Conservation (phyloP, 2,329 filamentous ascomycete genomes). For the Cladophialophora exuberans region DNA sequence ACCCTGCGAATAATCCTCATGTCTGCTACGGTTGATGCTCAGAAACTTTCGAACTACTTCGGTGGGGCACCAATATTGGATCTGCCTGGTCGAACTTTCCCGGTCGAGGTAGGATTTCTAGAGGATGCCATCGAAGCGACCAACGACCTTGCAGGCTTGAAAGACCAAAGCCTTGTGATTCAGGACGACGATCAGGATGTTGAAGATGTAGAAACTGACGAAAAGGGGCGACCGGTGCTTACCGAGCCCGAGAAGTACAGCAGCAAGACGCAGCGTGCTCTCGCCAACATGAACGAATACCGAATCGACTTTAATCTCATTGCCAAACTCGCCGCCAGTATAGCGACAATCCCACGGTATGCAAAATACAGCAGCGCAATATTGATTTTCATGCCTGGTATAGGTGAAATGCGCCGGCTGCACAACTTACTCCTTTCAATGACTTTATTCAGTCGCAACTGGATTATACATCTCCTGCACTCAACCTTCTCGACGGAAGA, state of each 20-base stretch:
- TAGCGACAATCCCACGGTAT: constrained; percentile 71
- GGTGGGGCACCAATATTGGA: constrained; percentile 79
- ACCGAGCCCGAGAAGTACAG: constrained; percentile 63
- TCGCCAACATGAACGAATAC: constrained; percentile 85
- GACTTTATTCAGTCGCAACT: constrained; percentile 72
- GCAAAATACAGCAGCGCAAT: constrained; percentile 81
- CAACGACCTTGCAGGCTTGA: constrained; percentile 62
- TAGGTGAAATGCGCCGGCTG: constrained; percentile 86
- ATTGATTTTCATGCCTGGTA: constrained; percentile 91
- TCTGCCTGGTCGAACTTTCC: constrained; percentile 91
- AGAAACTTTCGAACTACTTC: constrained; percentile 87
- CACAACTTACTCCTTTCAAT: constrained; percentile 84
- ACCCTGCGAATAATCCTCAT: constrained; percentile 93
- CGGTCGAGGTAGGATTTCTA: constrained; percentile 82
- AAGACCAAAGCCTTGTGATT: constrained; percentile 33
- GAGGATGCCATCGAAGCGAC: constrained; percentile 93
- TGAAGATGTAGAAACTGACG: constrained; percentile 51
- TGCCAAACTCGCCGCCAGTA: constrained; percentile 73
- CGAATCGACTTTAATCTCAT: constrained; percentile 88
- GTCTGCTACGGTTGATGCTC: constrained; percentile 95
- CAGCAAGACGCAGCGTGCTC: constrained; percentile 70
- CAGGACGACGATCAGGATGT: constrained; percentile 43
- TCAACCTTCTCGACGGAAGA: constrained; percentile 96
- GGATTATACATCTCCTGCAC: constrained; percentile 88
- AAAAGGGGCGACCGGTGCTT: constrained; percentile 16